A percentile compares a stretch with the other conserved stretches of the same genome.
These are phyloP conservation scores for Byssoonygena ceratinophila DNA, from an alignment of 2,329 filamentous ascomycete genomes.

Conservation along the genomic window DNA sequence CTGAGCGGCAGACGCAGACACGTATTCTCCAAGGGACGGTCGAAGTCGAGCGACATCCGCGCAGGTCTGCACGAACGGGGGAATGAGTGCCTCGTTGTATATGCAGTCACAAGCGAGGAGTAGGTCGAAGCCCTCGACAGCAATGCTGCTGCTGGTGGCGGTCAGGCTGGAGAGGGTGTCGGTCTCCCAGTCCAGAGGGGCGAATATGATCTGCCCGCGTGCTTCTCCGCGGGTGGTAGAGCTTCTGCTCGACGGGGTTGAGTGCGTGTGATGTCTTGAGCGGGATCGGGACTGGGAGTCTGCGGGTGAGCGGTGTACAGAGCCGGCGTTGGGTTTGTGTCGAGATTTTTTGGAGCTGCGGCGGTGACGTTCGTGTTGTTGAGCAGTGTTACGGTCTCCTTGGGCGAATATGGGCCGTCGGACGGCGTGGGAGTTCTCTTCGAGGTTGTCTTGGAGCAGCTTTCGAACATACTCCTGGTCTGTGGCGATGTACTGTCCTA, in stretches of 20 bases:
- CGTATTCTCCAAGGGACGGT: conserved; percentile 17
- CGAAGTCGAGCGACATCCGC: conserved; percentile 60
- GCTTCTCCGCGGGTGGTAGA: neutral
- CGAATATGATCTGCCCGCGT: conserved; percentile 43
- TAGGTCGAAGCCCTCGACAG: conserved; percentile 51
- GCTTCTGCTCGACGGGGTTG: conserved; percentile 7
- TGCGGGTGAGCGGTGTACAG: neutral
- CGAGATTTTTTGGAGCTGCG: conserved; percentile 10
- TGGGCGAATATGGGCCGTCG: neutral
- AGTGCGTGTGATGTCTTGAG: neutral
- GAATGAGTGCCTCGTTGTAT: conserved; percentile 80
- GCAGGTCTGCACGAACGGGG: conserved; percentile 72
- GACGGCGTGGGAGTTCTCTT: conserved; percentile 28
- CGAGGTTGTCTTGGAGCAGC: conserved; percentile 65
- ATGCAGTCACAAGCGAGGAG: conserved; percentile 87
- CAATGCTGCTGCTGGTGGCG: conserved; percentile 22
- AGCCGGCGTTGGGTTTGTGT: conserved; percentile 13
- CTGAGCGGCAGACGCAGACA: neutral
- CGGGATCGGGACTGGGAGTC: conserved; percentile 15
- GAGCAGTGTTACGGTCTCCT: neutral
- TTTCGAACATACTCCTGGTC: conserved; percentile 80
- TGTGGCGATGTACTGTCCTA: conserved; percentile 63
- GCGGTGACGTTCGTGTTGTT: neutral
- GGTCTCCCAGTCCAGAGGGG: conserved; percentile 71
- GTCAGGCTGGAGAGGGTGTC: conserved; percentile 33